These are phyloP conservation scores for Crataegus laevigata DNA, from an alignment of 306 rosid species.

Conservation along the genomic window DNA sequence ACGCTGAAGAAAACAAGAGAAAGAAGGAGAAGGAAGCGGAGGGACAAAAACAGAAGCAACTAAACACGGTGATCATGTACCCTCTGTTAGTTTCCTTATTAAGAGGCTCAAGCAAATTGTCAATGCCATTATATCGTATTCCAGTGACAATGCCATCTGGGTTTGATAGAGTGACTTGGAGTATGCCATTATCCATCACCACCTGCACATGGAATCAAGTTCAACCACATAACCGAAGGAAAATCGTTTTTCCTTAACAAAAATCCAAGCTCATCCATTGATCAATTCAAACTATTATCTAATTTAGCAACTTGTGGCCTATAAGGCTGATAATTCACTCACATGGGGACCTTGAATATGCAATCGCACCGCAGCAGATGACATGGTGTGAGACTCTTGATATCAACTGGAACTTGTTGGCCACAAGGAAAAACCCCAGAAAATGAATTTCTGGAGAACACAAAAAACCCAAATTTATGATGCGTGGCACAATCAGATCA, in stretches of 20 bases:
- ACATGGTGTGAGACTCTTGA: slow-evolving; percentile 39
- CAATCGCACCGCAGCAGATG: slow-evolving; percentile 47
- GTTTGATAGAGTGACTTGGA: slow-evolving; percentile 74
- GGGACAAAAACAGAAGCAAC: not conserved
- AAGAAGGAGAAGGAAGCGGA: not conserved
- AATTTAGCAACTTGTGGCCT: not conserved
- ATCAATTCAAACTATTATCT: not conserved
- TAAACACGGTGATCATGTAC: slow-evolving; percentile 26
- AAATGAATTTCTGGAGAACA: not conserved
- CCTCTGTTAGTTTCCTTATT: slow-evolving; percentile 79
- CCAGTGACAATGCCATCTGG: slow-evolving; percentile 87
- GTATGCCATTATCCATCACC: slow-evolving; percentile 87
- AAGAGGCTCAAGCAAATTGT: slow-evolving; percentile 85
- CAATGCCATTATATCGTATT: slow-evolving; percentile 61
- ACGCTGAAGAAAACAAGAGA: not conserved
- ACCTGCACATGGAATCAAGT: slow-evolving; percentile 49
- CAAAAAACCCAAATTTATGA: not conserved
- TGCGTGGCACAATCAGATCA: not conserved
- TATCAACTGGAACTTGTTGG: slow-evolving; percentile 5
- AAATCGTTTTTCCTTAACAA: not conserved
- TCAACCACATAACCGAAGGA: not conserved
- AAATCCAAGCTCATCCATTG: not conserved
- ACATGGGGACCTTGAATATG: slow-evolving; percentile 53
- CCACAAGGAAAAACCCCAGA: slow-evolving; percentile 1
- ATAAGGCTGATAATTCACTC: slow-evolving; percentile 17